Evolutionary conservation across 768 basidiomycete species (phyloP), one percentile per base, ranked within the genome.

Genomic region (Tricholoma hemisulphureum): DNA sequence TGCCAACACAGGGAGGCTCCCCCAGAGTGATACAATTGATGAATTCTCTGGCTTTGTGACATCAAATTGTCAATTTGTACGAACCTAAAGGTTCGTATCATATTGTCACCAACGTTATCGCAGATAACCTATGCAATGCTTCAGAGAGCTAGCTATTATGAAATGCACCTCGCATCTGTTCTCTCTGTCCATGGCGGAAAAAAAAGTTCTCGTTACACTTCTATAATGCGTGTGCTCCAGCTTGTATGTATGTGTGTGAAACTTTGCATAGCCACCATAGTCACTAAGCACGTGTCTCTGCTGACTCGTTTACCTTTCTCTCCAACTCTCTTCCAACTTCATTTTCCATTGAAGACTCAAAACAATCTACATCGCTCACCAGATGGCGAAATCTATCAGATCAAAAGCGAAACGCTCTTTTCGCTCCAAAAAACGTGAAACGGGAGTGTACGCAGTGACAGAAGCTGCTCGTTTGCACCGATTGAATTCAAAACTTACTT

Each of bases 301-400:
- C 37, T 54, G 53, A 54, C 53, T 54, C 32, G 13, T 24, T 24
- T 16, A 8, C 35, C 3, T 13, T 43, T 37, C 18, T 20, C 35
- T 29, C 28, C 11, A 24, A 11, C 43, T 16, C 10, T 14, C n/a
- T 46, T 58, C 53, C 59, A 54, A 53, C 58, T 55, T 58, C 61
- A 59, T 57, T 57, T 28, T 57, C 59, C 57, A 67, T 61, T 64
- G 64, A 57, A 57, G 55, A 52, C 23, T 39, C 28, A 24, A 48
- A 13, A 34, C 20, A 23, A 28, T 31, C 46, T 20, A 56, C 16
- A 55, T 49, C 32, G 21, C 35, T 49, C 28, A 28, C 55, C 48
- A 56, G 26, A 92, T 94, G 91, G 91, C 88, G 41, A 94, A 94
- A 78, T 92, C 90, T 43, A 80, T 83, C 37, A 79, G 92, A 67